These are phyloP conservation scores for Setaria viridis DNA, from an alignment of 202 grass and related monocot genomes.

Conservation along the genomic window DNA sequence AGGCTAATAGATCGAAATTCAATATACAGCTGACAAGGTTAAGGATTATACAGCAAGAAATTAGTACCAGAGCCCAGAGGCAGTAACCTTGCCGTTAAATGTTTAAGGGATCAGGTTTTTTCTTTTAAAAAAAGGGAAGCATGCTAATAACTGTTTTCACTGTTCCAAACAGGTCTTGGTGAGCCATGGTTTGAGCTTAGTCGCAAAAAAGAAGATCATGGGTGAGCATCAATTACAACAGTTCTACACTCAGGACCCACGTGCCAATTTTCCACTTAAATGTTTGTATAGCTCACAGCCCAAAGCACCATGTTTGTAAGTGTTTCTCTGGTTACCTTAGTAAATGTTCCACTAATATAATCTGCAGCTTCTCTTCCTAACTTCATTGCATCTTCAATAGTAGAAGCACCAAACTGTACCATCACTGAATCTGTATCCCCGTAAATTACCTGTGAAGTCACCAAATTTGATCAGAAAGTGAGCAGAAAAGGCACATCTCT, in stretches of 20 bases:
- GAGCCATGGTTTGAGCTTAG: background rate
- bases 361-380: constrained; percentile 97
- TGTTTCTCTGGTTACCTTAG: constrained; percentile 64
- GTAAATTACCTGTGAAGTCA: constrained; percentile 77
- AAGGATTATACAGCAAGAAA: background rate
- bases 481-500: background rate
- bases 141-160: background rate
- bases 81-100: background rate
- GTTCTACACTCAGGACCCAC: background rate
- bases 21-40: background rate
- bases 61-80: background rate
- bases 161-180: constrained; percentile 1
- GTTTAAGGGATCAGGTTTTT: background rate
- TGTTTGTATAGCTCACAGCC: background rate
- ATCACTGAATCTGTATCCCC: constrained; percentile 99
- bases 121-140: background rate
- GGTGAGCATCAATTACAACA: background rate
- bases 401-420: constrained; percentile 96
- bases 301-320: constrained; percentile 9
- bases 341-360: constrained; percentile 86
- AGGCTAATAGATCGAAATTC: background rate
- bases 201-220: background rate
- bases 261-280: background rate
- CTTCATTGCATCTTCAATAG: constrained; percentile 84
- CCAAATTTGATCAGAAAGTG: constrained; percentile 26